phyloP scores from a whole-genome alignment of 208 protist genomes.

The Leishmania gerbilli region DNA sequence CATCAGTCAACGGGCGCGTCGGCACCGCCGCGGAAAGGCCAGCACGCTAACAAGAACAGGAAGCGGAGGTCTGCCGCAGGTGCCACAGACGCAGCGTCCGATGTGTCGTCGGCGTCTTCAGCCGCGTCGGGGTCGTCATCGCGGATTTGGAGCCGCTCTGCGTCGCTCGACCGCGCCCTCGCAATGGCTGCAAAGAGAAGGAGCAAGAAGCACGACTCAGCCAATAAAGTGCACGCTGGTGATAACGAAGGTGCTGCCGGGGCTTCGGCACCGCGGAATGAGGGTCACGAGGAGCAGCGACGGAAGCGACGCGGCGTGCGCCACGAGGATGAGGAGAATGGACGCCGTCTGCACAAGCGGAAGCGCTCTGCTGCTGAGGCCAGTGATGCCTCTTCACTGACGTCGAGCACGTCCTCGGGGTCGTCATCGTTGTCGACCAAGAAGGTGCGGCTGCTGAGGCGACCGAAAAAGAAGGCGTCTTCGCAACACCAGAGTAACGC shows the following conservation, averaged over 20 bases:
- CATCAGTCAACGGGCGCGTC: not conserved
- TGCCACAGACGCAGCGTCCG: not conserved
- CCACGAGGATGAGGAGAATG: conserved; percentile 10
- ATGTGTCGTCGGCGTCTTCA: not conserved
- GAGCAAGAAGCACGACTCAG: too few species aligned
- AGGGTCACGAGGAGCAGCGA: not conserved
- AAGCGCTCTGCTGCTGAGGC: not conserved
- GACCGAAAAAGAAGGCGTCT: not conserved
- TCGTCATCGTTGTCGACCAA: not conserved
- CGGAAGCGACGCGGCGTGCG: not conserved
- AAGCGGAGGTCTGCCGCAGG: not conserved
- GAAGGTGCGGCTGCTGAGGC: not conserved
- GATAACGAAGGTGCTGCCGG: not conserved
- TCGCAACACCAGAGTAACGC: not conserved
- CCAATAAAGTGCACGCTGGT: not conserved
- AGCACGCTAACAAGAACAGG: not conserved
- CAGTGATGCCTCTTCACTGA: not conserved
- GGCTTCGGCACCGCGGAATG: not conserved
- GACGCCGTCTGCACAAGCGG: not conserved
- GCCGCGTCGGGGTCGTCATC: not conserved
- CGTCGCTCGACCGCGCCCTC: conserved; percentile 13
- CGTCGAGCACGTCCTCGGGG: not conserved
- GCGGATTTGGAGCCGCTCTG: conserved; percentile 11
- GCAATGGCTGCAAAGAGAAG: not conserved
- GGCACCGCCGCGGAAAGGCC: not conserved